Base-by-base conservation (phyloP, 2,329 filamentous ascomycete genomes). In the Talaromyces islandicus region DNA sequence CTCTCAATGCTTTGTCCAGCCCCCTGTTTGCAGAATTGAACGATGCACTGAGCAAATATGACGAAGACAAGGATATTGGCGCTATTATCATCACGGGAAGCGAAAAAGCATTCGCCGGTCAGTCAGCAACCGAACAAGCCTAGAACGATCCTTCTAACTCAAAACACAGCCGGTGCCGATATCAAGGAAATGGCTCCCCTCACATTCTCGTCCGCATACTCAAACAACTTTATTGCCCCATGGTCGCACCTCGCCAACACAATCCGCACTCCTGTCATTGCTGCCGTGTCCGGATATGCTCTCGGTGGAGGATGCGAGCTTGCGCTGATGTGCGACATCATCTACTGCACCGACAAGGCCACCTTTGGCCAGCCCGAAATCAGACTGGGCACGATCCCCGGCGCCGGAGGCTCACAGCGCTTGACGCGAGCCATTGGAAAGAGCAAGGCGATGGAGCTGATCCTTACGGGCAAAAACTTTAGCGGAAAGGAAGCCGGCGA, bases 101-200 rank as follows among this genome's bases (percentile, higher is more conserved):
- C 52, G 82, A 91, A 66, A 91, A 88, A 76, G 92, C 93, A 48
- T 99, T 97, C 72, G 93, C 93, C 30, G 75, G 80, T 81, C 72
- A 32, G 62, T 43, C 9, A 50, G 29, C 38, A 38, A 46, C 24
- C 27, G 54, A 19, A 17, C 25, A 35, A 5, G 12, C 54, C 24
- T 27, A 19, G 12, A 60, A 29, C 19, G 2, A 57, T 7, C 11
- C 35, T 19, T 50, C 30, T 51, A 41, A 57, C 69, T 35, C 21
- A n/a, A 25, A 46, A 58, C 27, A 41, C 32, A 73, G 93, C 94
- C 51, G 94, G 94, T 56, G 94, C 94, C 63, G 94, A 99, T 77
- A 99, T 99, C 81, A 97, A 97, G 78, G 94, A 99, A 78, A 99
- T 99, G 94, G 90, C 91, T 30, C 88, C 91, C 62, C 85, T 97